phyloP scores from a whole-genome alignment of 2,329 filamentous ascomycete genomes.

The Cryoendolithus antarcticus region DNA sequence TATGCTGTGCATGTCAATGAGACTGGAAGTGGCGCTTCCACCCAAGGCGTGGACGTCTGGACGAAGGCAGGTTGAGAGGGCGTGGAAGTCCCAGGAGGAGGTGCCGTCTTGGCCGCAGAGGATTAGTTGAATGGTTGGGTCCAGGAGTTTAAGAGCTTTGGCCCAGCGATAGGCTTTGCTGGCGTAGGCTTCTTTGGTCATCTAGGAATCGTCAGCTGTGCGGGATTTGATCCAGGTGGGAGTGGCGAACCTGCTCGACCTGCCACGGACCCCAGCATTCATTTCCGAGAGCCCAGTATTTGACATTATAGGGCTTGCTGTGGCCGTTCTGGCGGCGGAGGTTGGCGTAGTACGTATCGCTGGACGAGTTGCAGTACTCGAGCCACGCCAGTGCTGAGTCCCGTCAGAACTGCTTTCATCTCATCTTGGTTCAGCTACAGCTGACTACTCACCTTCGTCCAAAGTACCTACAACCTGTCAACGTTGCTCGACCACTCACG shows the following conservation, averaged over 20 bases:
- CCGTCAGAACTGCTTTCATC: neutral
- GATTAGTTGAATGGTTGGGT: conserved; percentile 57
- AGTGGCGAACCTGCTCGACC: conserved; percentile 32
- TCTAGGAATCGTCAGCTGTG: conserved; percentile 28
- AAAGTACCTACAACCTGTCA: conserved; percentile 26
- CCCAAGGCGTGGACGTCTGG: conserved; percentile 39
- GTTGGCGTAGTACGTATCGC: conserved; percentile 71
- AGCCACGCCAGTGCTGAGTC: conserved; percentile 56
- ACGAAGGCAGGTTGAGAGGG: conserved; percentile 55
- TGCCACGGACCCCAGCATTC: conserved; percentile 57
- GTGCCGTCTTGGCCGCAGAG: conserved; percentile 62
- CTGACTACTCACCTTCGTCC: conserved; percentile 36
- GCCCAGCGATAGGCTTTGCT: conserved; percentile 59
- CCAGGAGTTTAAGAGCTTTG: conserved; percentile 58
- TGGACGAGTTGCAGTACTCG: conserved; percentile 74
- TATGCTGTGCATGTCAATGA: conserved; percentile 72
- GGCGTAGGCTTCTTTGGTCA: conserved; percentile 58
- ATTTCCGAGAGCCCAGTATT: conserved; percentile 80
- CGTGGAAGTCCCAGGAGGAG: conserved; percentile 60
- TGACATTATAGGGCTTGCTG: conserved; percentile 65
- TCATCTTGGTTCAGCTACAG: too few relatives aligned
- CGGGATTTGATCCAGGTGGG: neutral
- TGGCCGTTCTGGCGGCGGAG: conserved; percentile 63
- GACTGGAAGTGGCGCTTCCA: conserved; percentile 31
- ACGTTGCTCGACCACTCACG: neutral